Evolutionary conservation across 345 rosid species (phyloP), one percentile per base, ranked within the genome.

Genomic region (Rhodomyrtus tomentosa): DNA sequence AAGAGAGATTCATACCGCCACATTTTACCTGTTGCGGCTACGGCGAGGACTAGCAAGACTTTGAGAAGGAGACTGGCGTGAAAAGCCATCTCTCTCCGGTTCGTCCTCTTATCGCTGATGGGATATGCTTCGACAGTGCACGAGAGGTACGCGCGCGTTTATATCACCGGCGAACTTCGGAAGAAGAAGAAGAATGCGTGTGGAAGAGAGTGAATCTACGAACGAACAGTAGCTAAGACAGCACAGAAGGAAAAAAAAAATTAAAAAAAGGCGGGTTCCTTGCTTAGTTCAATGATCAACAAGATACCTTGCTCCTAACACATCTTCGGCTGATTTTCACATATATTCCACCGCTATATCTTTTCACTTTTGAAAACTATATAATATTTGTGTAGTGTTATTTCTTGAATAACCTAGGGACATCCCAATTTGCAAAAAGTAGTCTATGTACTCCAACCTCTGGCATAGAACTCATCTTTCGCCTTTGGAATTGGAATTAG

Each of bases 101-200:
- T 38, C 24, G 36, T 83, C 74, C 84, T 48, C 62, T 68, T 68
- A 45, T 36, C 79, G 79, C 45, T 13, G 25, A 36, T 68, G 24
- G 1, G 25, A 25, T 36, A 36, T 45, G 10, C 45, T 68, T 68
- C 25, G 79, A 68, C 79, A 49, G 79, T 68, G 13, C 79, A 68
- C 20, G 45, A 36, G 27, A 55, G n/a, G n/a, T 9, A 9, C 1
- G 45, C 25, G 40, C 8, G 45, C 10, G 13, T 32, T 32, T 68
- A 36, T 68, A 68, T 36, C 25, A 36, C 25, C 14, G 1, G 79
- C 25, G 6, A 4, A 9, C 45, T 24, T 20, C 10, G 6, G 79
- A 20, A 36, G 54, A 51, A 59, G 74, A 55, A 56, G 73, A 55
- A 85, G 87, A 84, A 86, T 88, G 82, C 90, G 87, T 89, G 91